A percentile compares a stretch with the other conserved stretches of the same genome.
Conservation (phyloP, 371 early-diverging fungal species). For the Scutellospora calospora region DNA sequence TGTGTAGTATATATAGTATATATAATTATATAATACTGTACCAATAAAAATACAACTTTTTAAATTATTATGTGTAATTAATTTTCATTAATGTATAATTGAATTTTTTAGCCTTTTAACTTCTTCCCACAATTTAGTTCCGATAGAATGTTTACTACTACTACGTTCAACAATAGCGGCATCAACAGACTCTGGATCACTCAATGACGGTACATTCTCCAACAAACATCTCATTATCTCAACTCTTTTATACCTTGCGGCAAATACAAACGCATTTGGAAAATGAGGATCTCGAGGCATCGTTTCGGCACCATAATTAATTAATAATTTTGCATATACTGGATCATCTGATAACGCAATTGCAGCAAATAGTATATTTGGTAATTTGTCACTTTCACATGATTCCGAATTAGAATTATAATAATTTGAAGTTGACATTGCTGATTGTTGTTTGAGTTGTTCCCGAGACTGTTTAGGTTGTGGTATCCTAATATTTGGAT, state of each 20-base stretch:
- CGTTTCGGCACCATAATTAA: conserved; percentile 19
- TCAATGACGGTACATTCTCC: conserved; percentile 7
- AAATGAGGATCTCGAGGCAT: conserved; percentile 16
- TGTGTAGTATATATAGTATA: too few relatives aligned
- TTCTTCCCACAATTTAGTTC: not conserved
- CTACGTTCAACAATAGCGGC: not conserved
- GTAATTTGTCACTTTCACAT: conserved; percentile 11
- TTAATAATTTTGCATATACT: not conserved
- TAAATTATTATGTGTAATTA: too few relatives aligned
- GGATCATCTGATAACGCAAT: conserved; percentile 14
- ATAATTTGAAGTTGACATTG: not conserved
- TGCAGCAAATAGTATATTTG: conserved; percentile 13
- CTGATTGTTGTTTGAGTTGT: not conserved
- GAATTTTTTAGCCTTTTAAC: too few relatives aligned
- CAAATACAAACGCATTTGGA: conserved; percentile 25
- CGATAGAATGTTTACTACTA: not conserved
- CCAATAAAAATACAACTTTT: too few relatives aligned
- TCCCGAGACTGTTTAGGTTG: not conserved
- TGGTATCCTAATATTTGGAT: conserved; percentile 16
- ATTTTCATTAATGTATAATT: too few relatives aligned
- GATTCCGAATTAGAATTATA: not conserved
- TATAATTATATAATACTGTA: too few relatives aligned
- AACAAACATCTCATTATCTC: conserved; percentile 27
- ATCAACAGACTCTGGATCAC: conserved; percentile 15
- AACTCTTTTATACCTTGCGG: conserved; percentile 10